Percentiles rank a stretch among this genome's conserved stretches.
These are phyloP conservation scores for Theileria sp. DNA, from an alignment of 169 alveolate genomes.

Conservation along the genomic window DNA sequence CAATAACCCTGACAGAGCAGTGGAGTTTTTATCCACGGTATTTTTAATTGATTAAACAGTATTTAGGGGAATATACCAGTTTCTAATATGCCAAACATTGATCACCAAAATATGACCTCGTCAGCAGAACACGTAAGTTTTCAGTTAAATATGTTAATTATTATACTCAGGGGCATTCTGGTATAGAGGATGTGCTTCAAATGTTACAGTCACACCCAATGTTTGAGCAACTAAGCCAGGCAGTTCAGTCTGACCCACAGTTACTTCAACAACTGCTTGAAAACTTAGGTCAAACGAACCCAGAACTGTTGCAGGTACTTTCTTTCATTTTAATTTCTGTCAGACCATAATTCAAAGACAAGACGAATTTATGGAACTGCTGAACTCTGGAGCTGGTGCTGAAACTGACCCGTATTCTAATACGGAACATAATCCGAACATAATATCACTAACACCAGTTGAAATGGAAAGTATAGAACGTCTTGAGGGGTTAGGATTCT, in stretches of 20 bases:
- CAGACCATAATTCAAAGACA: constrained; percentile 80
- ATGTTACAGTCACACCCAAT: constrained; percentile 78
- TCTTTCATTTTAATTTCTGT: neutral
- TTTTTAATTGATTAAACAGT: constrained; percentile 41
- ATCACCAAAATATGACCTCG: neutral
- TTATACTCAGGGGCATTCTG: neutral
- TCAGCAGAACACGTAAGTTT: neutral
- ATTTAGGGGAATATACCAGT: constrained; percentile 46
- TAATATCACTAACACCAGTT: constrained; percentile 79
- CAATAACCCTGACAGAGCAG: constrained; percentile 94
- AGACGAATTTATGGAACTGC: constrained; percentile 79
- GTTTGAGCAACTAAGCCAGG: constrained; percentile 79
- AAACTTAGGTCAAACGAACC: constrained; percentile 82
- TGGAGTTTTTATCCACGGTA: constrained; percentile 89
- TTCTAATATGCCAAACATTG: neutral
- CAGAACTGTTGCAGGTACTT: constrained; percentile 78
- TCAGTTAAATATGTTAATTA: neutral
- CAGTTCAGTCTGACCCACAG: constrained; percentile 86
- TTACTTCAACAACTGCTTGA: constrained; percentile 82
- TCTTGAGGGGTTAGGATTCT: constrained; percentile 88
- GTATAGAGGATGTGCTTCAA: constrained; percentile 40
- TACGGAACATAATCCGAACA: constrained; percentile 55
- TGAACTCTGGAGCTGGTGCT: constrained; percentile 31
- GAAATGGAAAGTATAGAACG: constrained; percentile 86
- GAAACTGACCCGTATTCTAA: constrained; percentile 49